phyloP scores from a whole-genome alignment of 768 basidiomycete genomes.

The Boletus rubropictus region DNA sequence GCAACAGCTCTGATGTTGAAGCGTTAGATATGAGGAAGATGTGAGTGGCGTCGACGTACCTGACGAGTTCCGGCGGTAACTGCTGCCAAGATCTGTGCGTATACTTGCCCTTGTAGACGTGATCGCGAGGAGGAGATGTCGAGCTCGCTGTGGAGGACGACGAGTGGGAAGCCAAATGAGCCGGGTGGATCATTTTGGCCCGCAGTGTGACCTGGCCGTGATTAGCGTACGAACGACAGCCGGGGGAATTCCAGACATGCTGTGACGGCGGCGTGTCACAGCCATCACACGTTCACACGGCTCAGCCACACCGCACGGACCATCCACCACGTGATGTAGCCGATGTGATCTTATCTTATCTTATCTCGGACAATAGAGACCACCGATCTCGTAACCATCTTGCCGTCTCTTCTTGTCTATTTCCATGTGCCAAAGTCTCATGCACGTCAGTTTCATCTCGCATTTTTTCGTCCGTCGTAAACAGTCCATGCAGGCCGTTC shows the following conservation, averaged over 20 bases:
- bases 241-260: constrained; percentile 31
- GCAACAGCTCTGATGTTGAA: constrained; percentile 21
- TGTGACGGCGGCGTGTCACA: constrained; percentile 28
- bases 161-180: constrained; percentile 11
- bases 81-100: constrained; percentile 57
- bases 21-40: constrained; percentile 8
- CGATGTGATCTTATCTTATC: constrained; percentile 14
- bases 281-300: constrained; percentile 22
- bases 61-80: constrained; percentile 55
- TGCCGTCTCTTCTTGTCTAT: not conserved
- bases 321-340: constrained; percentile 1
- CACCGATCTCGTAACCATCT: constrained; percentile 7
- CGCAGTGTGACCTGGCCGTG: constrained; percentile 34
- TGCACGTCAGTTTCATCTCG: constrained; percentile 12
- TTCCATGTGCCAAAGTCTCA: constrained; percentile 11
- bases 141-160: constrained; percentile 16
- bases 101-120: constrained; percentile 53
- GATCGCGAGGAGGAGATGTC: constrained; percentile 14
- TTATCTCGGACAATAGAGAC: constrained; percentile 7
- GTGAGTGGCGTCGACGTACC: constrained; percentile 39
- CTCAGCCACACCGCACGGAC: constrained; percentile 28
- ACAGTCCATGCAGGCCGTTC: constrained; percentile 7
- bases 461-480: constrained; percentile 13
- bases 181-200: constrained; percentile 29
- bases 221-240: constrained; percentile 35